Evolutionary conservation across 23 red algal species (phyloP), one percentile per base, ranked within the genome.

Genomic region (Porphyridium purpureum): DNA sequence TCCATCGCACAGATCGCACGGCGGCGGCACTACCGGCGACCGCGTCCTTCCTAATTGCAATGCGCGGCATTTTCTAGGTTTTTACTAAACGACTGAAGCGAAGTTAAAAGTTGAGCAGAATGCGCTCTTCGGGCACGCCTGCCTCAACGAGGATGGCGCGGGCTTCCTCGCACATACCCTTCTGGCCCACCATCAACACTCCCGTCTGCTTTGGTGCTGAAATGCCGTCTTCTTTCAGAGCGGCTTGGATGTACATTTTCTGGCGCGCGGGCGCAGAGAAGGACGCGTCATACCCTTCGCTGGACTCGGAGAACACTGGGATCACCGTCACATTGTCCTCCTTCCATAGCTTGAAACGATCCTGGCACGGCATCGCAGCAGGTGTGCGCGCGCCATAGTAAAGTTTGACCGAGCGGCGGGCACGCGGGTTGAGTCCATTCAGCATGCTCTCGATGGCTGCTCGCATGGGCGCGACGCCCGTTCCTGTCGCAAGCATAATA

Each of bases 401-500:
- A 4, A 93, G 53, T 49, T 66, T 93, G 31, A 93, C 60, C 19
- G 31, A 69, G 27, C 64, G 47, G 24, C 67, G 41, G 27, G 35
- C 1, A 15, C 26, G 31, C 29, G 66, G 19, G 29, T 54, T 17
- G 1, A 74, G 26, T 27, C 64, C 84, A 68, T 93, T 80, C 52
- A 85, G 51, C 24, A 15, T n/a, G 4, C 33, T 34, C 54, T 93
- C 84, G 44, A 93, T 80, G 2, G 60, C 72, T 24, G 75, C 84
- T 1, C 84, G 84, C 29, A 93, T 93, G 21, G 84, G 84, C 8
- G 84, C 84, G 68, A 93, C 81, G 4, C 84, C 84, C 26, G 61
- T 57, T 3, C 84, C 84, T 14, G 74, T 93, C 6, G 84, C 84
- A 47, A 93, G 81, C 20, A 80, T 49, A 38, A 93, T 51, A 29